Base-by-base conservation (phyloP, 2,329 filamentous ascomycete species). In the Fusarium brevicatenulatum region DNA sequence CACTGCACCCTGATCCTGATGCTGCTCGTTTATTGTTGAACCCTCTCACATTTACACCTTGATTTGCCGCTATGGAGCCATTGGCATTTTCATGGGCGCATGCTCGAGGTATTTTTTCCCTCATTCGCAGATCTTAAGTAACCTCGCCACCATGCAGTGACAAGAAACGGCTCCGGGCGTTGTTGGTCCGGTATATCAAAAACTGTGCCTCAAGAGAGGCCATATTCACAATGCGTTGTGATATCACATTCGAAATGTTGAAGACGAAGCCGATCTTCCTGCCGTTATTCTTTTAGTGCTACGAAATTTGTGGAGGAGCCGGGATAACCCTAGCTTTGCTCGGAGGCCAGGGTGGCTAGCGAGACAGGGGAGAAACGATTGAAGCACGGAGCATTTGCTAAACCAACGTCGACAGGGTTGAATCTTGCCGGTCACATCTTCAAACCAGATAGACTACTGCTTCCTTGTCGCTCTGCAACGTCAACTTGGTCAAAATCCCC, bases 371-470 rank as follows among this genome's bases (percentile, higher is more conserved):
- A 68, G 49, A 70, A 66, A 60, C 63, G 68, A 68, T 53, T 65
- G 54, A 73, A 74, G 75, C 76, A 78, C 76, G 66, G 76, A 66
- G 74, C 72, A 77, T 77, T 66, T 76, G 58, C 75, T 78, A 78
- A 78, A 78, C 64, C 70, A 63, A 77, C 74, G 68, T 76, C 72
- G 65, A 55, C 60, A 53, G 65, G 52, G 50, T 66, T 49, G 56
- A 57, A 65, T 66, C 59, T 66, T 71, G 55, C 60, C 55, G 28
- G 30, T 58, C 50, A 56, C 57, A 46, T 63, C 50, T 55, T 52
- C 52, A 55, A 65, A 32, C 58, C 58, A 62, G 46, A 56, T 56
- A 54, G 44, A 59, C 43, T 47, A 42, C 46, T 18, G 40, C 42
- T 50, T 46, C 46, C 47, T 55, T 34, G 50, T 63, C 28, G 44